Percentiles rank a stretch among this genome's conserved stretches.
These are phyloP conservation scores for Saccharomyces pastorianus DNA, from an alignment of 1,139 yeast genomes.

Conservation along the genomic window DNA sequence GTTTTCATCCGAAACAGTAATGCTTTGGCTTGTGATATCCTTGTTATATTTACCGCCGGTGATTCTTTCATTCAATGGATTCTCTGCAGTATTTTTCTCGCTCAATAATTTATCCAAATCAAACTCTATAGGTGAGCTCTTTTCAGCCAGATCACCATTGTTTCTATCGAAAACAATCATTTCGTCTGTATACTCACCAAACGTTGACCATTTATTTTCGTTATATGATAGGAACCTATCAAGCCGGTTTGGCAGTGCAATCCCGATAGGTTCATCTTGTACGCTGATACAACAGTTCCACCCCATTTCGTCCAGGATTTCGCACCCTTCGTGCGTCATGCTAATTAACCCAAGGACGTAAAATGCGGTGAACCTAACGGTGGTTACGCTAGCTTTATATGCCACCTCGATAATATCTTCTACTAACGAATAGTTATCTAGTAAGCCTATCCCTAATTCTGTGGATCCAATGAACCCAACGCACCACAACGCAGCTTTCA, in stretches of 20 bases:
- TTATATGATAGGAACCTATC: constrained; percentile 24
- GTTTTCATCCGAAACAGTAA: constrained; percentile 9
- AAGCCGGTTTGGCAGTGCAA: constrained; percentile 44
- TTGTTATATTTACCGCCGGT: constrained; percentile 8
- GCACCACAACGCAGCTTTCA: constrained; percentile 85
- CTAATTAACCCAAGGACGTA: constrained; percentile 71
- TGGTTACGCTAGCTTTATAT: constrained; percentile 48
- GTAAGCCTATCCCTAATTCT: constrained; percentile 54
- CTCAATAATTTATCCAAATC: constrained; percentile 15
- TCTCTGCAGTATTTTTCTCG: constrained; percentile 19
- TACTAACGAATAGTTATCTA: constrained; percentile 53
- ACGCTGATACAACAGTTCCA: constrained; percentile 61
- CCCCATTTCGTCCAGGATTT: constrained; percentile 68
- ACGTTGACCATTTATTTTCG: constrained; percentile 18
- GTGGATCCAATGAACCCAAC: constrained; percentile 76
- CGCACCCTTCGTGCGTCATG: constrained; percentile 69
- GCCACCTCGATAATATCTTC: constrained; percentile 49
- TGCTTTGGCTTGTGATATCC: constrained; percentile 11
- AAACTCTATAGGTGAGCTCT: constrained; percentile 13
- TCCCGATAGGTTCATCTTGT: constrained; percentile 46
- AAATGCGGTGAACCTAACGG: constrained; percentile 68
- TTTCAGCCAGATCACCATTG: constrained; percentile 14
- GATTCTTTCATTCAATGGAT: constrained; percentile 13
- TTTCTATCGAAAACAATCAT: constrained; percentile 14
- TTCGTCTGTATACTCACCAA: constrained; percentile 14